phyloP scores from a whole-genome alignment of 2,329 filamentous ascomycete genomes.

The Exophiala sp. region DNA sequence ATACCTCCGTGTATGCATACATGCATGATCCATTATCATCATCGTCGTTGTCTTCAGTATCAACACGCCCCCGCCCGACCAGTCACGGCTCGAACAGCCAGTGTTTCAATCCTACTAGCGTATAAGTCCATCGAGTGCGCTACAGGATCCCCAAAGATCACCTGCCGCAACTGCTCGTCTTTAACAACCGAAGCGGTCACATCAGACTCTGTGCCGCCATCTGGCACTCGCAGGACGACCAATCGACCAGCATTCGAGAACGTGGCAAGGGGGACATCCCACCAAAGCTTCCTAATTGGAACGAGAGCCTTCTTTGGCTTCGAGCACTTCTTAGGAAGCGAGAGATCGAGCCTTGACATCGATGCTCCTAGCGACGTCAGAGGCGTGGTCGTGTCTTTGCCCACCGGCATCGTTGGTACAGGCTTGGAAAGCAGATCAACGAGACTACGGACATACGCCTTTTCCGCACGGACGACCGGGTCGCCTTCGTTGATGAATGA shows the following conservation, averaged over 20 bases:
- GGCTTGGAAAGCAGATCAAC: conserved; percentile 67
- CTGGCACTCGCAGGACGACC: conserved; percentile 57
- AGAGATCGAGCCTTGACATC: conserved; percentile 23
- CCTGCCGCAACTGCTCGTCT: conserved; percentile 64
- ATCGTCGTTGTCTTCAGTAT: not conserved
- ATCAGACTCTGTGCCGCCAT: conserved; percentile 48
- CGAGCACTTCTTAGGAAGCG: conserved; percentile 17
- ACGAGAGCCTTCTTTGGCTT: conserved; percentile 24
- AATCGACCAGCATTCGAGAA: conserved; percentile 69
- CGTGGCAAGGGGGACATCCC: conserved; percentile 63
- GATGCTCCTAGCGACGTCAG: conserved; percentile 16
- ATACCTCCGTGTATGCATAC: not conserved
- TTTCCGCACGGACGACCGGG: conserved; percentile 73
- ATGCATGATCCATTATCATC: not conserved
- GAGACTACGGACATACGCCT: conserved; percentile 68
- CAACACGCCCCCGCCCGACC: conserved; percentile 29
- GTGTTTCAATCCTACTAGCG: conserved; percentile 63
- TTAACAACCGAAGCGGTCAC: conserved; percentile 66
- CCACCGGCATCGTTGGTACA: conserved; percentile 39
- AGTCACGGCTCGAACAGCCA: conserved; percentile 68
- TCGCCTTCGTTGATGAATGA: conserved; percentile 85
- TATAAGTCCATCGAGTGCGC: conserved; percentile 80
- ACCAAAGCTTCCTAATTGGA: conserved; percentile 39
- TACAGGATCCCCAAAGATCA: conserved; percentile 78
- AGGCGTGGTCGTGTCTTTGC: conserved; percentile 4